Conservation (phyloP, 2,329 filamentous ascomycete species). For the Thielaviopsis populi region DNA sequence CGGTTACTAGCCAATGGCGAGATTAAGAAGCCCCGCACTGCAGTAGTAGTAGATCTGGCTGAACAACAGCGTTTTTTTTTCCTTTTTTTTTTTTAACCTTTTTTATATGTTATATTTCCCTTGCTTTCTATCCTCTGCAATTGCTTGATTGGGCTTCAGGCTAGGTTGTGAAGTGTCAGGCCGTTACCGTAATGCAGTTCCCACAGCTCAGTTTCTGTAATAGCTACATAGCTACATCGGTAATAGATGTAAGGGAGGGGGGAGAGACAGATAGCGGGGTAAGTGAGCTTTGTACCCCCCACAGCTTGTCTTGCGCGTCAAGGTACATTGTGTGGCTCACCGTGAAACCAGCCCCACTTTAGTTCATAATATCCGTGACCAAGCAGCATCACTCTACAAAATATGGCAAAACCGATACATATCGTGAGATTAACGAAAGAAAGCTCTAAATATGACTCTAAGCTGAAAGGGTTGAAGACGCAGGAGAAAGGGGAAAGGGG, state of each 20-base stretch:
- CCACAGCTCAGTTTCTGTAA: neutral
- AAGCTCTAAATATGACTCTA: neutral
- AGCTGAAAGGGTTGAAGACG: neutral
- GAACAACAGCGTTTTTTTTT: neutral
- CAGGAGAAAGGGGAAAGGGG: neutral
- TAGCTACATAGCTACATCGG: too few species aligned
- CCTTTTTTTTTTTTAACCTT: neutral
- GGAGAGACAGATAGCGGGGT: neutral
- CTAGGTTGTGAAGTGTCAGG: neutral
- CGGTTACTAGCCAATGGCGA: neutral
- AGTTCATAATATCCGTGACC: too few species aligned
- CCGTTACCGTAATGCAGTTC: neutral
- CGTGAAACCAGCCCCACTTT: neutral
- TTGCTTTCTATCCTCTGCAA: neutral
- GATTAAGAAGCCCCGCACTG: neutral
- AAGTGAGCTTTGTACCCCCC: neutral
- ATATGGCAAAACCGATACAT: neutral
- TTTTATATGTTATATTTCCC: neutral
- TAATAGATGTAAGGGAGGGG: neutral
- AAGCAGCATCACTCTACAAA: neutral
- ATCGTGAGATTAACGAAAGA: constrained; percentile 3
- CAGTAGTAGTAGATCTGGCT: neutral
- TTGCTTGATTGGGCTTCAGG: neutral
- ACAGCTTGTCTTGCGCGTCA: neutral
- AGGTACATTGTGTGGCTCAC: neutral